Evolutionary conservation across 352 stramenopile genomes (phyloP), one percentile per base, ranked within the genome.

Genomic region (Globisporangium alternatum): DNA sequence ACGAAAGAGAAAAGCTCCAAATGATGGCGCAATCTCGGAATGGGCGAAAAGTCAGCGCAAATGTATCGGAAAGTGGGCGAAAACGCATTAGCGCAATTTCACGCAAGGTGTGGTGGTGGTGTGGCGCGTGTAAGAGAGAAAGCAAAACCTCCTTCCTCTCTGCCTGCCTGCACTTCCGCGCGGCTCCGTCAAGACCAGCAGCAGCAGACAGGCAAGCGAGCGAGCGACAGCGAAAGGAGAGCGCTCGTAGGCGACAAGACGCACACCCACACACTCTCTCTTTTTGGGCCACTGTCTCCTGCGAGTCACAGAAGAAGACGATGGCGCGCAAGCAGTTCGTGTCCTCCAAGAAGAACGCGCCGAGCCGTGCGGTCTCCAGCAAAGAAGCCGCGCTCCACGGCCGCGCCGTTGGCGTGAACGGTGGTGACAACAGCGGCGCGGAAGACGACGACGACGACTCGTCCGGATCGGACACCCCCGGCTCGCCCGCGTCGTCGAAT

Each of bases 291-390:
- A 28, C 39, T 7, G 21, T 52, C 45, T 52, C 21, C 25, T 55
- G 28, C 30, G 12, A 54, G 22, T 7, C 25, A 56, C 9, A 25
- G 3, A 39, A 39, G 41, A 15, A 56, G 39, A 55, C 52, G 53
- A 94, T 94, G 85, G 85, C 85, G 44, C 81, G 88, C 62, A 89
- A 90, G 69, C 86, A 90, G 70, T 92, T 94, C 60, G 85, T 94
- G 43, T 94, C 85, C 35, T 94, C 81, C 65, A 94, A 90, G 77
- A 94, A 94, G 72, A 94, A 91, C 71, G 85, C 78, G 68, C 85
- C 85, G 47, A 91, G 80, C 66, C 85, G 82, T 59, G 76, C 70
- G 31, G 77, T 94, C 45, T 91, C 85, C n/a, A 92, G 83, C 71
- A 94, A 94, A 70, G 85, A 94, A 65, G 83, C 81, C 43, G 85